Evolutionary conservation across 768 basidiomycete genomes (phyloP), one percentile per base, ranked within the genome.

Genomic region (Leccinum uliginosum): DNA sequence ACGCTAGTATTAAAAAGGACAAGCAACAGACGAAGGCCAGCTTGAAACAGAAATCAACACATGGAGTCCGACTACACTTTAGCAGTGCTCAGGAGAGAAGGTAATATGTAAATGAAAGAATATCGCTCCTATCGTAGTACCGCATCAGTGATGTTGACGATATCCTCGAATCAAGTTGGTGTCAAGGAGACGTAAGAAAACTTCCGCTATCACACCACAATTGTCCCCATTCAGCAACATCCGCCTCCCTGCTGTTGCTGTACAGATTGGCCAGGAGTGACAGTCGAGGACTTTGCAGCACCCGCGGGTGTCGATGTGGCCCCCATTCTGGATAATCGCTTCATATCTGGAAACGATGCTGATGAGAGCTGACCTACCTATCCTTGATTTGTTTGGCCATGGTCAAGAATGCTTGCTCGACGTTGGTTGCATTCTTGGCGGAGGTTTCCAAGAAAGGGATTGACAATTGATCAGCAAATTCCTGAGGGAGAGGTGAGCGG

Each of bases 321-420:
- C 15, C 91, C 93, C 89, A 93, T 93, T 62, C 92, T 93, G 54
- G 51, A 52, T 43, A 32, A 43, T 40, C 0, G 47, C 15, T 54
- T 19, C 60, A 51, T 12, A 54, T 29, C 17, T 35, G 32, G 11
- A 47, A 38, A 48, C 32, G 23, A 30, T 34, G 10, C 26, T 15
- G 5, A 17, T n/a, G 12, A 45, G 9, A 9, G 38, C 11, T 21
- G 3, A 61, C 83, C 30, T 66, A 89, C 91, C 91, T 85, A 73
- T 93, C 91, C 72, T 93, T 93, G 71, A 93, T 93, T 75, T 93
- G 91, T 80, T 96, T 91, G 4, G 97, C 95, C 84, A 99, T 92
- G 29, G 94, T 95, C 80, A 98, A 86, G 84, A 99, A 99, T 6
- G 97, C 95, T 74, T 99, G 93, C 73, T 99, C 97, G 58, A 99